Base-by-base conservation (phyloP, 768 basidiomycete genomes). In the Amylocystis lapponica region DNA sequence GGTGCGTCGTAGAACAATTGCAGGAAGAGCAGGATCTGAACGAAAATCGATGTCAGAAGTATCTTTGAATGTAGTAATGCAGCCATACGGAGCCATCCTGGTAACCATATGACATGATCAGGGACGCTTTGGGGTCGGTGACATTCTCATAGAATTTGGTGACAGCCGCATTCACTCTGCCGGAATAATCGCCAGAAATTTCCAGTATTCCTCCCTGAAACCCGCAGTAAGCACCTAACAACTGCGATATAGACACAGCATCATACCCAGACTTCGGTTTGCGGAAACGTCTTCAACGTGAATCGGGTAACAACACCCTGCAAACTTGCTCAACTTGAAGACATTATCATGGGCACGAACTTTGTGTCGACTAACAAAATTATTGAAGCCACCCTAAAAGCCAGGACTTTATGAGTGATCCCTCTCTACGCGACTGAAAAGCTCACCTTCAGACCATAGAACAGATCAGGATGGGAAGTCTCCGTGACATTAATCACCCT, bases 281-380 rank as follows among this genome's bases (percentile, higher is more conserved):
- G 79, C 5, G 80, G 72, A 52, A 68, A 69, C 0, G 76, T 66
- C 47, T 71, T 72, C 17, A 83, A 41, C 0, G 72, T 76, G 51
- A 83, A 76, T 31, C 59, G 67, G 1, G 81, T 83, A 4, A 83
- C 77, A 30, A 83, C 74, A 0, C 81, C 82, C 70, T 72, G 27
- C 14, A 7, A 10, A 29, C 5, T 12, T 14, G 7, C n/a, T n/a
- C n/a, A n/a, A n/a, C 10, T 27, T 39, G 21, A 31, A 32, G 4
- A n/a, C 11, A 22, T 41, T 5, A 20, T 33, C 20, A 13, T 14
- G 11, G 12, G 7, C 22, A 17, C 10, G 26, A 23, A 32, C 4
- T 4, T 21, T 17, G 16, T 17, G 17, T 25, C 12, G 39, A 8
- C 43, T 17, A 33, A 71, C 71, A 47, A 79, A 82, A 48, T 83